Evolutionary conservation across 768 basidiomycete genomes (phyloP).

Genomic region (Trametes sanguinea): DNA sequence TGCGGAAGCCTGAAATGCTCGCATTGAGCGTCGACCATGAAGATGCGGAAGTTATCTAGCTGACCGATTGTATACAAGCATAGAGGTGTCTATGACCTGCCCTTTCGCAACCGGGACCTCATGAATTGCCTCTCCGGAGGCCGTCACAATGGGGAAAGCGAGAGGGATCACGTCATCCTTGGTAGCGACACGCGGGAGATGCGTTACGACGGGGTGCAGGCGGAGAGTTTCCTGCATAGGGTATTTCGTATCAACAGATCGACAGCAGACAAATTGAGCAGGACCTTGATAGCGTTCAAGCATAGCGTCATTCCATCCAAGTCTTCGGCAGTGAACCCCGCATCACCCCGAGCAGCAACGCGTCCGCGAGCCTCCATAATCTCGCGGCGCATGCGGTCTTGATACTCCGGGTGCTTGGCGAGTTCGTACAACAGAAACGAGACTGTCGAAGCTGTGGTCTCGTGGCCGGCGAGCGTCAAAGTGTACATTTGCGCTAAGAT

Average conservation of each 20-base stretch:
- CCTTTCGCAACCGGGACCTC: constrained; percentile 16
- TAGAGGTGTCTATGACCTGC: background rate
- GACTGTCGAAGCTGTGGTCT: constrained; percentile 20
- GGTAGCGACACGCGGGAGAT: constrained; percentile 24
- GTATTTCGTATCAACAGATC: too few relatives aligned
- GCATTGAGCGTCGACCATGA: background rate
- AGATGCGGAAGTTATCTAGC: background rate
- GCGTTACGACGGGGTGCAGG: constrained; percentile 22
- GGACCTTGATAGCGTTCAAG: constrained; percentile 21
- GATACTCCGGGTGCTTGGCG: constrained; percentile 15
- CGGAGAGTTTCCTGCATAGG: constrained; percentile 27
- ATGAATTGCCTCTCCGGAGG: background rate
- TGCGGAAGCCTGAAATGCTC: constrained; percentile 2
- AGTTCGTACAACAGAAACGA: constrained; percentile 18
- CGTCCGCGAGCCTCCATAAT: background rate
- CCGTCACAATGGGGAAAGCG: constrained; percentile 4
- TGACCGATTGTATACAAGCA: constrained; percentile 16
- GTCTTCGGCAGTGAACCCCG: constrained; percentile 22
- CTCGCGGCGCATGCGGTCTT: constrained; percentile 22
- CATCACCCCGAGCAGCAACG: constrained; percentile 1
- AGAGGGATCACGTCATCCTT: constrained; percentile 31
- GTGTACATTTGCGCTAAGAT: constrained; percentile 24
- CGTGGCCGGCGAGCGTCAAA: constrained; percentile 20
- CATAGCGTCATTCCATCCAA: constrained; percentile 1
- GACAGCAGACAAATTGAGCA: too few relatives aligned